A percentile compares a stretch with the other conserved stretches of the same genome.
Conservation (phyloP, 345 rosid species). For the Boechera divaricarpa region DNA sequence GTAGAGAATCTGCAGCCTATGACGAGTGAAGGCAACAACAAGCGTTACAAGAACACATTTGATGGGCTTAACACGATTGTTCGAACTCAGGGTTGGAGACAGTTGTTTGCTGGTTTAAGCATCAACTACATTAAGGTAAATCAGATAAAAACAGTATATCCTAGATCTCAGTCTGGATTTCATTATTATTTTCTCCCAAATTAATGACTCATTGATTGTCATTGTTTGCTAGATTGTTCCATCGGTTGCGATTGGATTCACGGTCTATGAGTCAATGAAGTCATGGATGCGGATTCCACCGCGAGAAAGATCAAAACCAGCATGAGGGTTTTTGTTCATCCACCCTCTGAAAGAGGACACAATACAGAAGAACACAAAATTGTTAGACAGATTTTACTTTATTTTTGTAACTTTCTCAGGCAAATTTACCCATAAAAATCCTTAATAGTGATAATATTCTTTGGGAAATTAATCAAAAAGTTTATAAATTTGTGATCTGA, state of each 20-base stretch:
- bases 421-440: conserved; percentile 24
- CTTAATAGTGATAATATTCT: conserved; percentile 34
- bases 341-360: conserved; percentile 19
- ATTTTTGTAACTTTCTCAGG: not conserved
- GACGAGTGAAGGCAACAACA: conserved; percentile 56
- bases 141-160: not conserved
- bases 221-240: conserved; percentile 72
- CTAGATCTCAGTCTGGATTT: not conserved
- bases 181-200: not conserved
- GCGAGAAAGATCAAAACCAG: conserved; percentile 59
- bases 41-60: conserved; percentile 67
- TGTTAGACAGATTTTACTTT: conserved; percentile 11
- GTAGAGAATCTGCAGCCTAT: conserved; percentile 74
- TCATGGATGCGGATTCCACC: conserved; percentile 86
- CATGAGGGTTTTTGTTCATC: conserved; percentile 21
- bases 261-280: conserved; percentile 89
- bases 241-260: conserved; percentile 94
- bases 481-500: not conserved
- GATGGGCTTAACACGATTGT: conserved; percentile 73
- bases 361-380: conserved; percentile 20
- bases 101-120: conserved; percentile 95
- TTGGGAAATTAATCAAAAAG: conserved; percentile 7
- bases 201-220: not conserved
- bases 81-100: conserved; percentile 89
- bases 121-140: conserved; percentile 90